Conservation (phyloP, 495 filamentous ascomycete species). For the Recurvomyces mirabilis region DNA sequence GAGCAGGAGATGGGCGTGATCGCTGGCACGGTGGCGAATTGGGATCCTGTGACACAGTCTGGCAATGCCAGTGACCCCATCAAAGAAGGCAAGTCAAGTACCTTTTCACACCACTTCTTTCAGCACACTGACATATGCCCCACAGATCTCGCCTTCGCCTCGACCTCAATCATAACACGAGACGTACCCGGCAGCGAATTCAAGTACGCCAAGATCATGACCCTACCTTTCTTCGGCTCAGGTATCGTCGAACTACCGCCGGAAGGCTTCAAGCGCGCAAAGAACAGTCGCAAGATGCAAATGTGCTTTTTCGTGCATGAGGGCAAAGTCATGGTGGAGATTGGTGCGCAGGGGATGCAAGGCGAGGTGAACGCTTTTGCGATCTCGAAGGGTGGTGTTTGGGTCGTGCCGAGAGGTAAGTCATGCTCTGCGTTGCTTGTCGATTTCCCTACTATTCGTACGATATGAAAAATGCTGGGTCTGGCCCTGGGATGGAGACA, state of each 20-base stretch:
- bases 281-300: conserved; percentile 87
- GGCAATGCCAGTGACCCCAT: conserved; percentile 47
- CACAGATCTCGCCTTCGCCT: conserved; percentile 65
- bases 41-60: conserved; percentile 42
- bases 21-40: conserved; percentile 45
- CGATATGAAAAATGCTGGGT: too few species aligned
- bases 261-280: conserved; percentile 67
- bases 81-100: conserved; percentile 39
- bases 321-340: conserved; percentile 62
- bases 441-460: too few species aligned
- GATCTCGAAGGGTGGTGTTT: conserved; percentile 76
- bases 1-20: conserved; percentile 50
- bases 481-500: too few species aligned
- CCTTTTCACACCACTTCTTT: neutral
- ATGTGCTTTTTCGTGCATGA: conserved; percentile 84
- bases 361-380: conserved; percentile 50
- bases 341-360: conserved; percentile 43
- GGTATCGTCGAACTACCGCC: conserved; percentile 83
- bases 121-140: conserved; percentile 6
- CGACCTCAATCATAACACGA: conserved; percentile 58
- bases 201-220: conserved; percentile 76
- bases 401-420: conserved; percentile 88
- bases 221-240: conserved; percentile 69
- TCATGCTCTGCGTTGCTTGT: too few species aligned
- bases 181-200: conserved; percentile 67